A percentile compares a stretch with the other conserved stretches of the same genome.
Evolutionary conservation across 257 asterid species (phyloP).

Genomic region (Primulina tabacum): DNA sequence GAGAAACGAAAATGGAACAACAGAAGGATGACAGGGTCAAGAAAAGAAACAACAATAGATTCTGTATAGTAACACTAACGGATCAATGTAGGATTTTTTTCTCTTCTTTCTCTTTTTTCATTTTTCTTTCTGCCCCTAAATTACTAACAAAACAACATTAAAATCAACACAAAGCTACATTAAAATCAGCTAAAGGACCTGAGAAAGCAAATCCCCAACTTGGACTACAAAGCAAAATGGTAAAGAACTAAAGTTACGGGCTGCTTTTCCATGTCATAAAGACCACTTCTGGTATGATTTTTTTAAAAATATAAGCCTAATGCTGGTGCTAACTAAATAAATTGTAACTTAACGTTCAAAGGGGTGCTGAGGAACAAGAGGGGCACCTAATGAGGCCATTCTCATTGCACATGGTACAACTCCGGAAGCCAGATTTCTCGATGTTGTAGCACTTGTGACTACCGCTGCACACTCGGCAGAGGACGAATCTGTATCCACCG

Average conservation of each 20-base stretch:
- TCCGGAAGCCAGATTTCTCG: conserved; percentile 71
- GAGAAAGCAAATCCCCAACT: conserved; percentile 16
- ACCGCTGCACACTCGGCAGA: conserved; percentile 74
- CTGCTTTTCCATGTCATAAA: conserved; percentile 16
- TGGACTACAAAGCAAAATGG: neutral
- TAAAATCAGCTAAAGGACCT: conserved; percentile 26
- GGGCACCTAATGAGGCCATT: conserved; percentile 97
- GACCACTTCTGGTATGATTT: neutral
- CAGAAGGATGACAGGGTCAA: neutral
- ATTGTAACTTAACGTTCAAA: conserved; percentile 14
- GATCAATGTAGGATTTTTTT: neutral
- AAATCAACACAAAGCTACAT: conserved; percentile 20
- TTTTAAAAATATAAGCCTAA: neutral
- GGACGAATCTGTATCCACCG: conserved; percentile 68
- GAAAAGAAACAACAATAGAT: neutral
- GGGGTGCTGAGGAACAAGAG: conserved; percentile 58
- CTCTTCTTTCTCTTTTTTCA: conserved; percentile 1
- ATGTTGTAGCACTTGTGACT: conserved; percentile 66
- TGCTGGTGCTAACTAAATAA: conserved; percentile 1
- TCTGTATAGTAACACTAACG: neutral
- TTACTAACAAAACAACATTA: conserved; percentile 9
- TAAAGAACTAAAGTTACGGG: neutral
- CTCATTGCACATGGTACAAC: conserved; percentile 80
- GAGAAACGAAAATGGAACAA: neutral
- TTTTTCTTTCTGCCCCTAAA: conserved; percentile 14